phyloP scores from a whole-genome alignment of 1,284 basidiomycete species.

The Kwoniella shivajii region DNA sequence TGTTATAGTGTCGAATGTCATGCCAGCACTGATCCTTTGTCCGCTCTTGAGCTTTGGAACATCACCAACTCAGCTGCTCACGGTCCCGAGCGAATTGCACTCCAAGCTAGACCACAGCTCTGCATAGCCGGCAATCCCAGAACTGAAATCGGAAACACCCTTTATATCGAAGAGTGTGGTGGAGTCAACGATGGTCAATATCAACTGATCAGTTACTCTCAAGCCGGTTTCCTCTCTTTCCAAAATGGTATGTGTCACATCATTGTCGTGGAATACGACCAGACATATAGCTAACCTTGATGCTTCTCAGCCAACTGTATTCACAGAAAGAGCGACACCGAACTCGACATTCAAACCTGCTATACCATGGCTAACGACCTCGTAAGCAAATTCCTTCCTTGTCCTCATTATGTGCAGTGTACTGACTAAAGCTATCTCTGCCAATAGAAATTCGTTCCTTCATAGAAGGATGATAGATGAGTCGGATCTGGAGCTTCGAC shows the following conservation, averaged over 20 bases:
- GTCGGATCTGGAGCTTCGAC: no score
- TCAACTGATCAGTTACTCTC: slow-evolving; percentile 1
- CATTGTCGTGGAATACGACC: background rate
- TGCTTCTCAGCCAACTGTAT: slow-evolving; percentile 1
- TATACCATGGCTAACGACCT: background rate
- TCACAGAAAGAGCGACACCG: slow-evolving; percentile 1
- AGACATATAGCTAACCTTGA: background rate
- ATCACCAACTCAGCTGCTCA: slow-evolving; percentile 1
- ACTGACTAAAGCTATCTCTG: background rate
- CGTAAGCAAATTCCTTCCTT: background rate
- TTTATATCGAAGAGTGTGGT: background rate
- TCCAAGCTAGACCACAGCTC: slow-evolving; percentile 1
- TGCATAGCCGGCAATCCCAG: slow-evolving; percentile 1
- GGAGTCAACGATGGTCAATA: background rate
- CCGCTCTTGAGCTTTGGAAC: slow-evolving; percentile 6
- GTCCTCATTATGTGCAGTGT: background rate
- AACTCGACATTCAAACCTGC: slow-evolving; percentile 6
- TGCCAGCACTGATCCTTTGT: background rate
- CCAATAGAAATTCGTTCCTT: background rate
- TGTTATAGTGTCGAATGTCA: background rate
- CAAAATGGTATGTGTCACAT: slow-evolving; percentile 1
- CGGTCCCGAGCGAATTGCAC: background rate
- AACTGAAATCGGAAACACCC: background rate
- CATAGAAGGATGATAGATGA: no score
- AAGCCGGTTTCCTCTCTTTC: slow-evolving; percentile 1